A percentile compares a stretch with the other conserved stretches of the same genome.
phyloP scores from a whole-genome alignment of 2,329 filamentous ascomycete genomes.

The Hawksworthiomyces lignivorus region DNA sequence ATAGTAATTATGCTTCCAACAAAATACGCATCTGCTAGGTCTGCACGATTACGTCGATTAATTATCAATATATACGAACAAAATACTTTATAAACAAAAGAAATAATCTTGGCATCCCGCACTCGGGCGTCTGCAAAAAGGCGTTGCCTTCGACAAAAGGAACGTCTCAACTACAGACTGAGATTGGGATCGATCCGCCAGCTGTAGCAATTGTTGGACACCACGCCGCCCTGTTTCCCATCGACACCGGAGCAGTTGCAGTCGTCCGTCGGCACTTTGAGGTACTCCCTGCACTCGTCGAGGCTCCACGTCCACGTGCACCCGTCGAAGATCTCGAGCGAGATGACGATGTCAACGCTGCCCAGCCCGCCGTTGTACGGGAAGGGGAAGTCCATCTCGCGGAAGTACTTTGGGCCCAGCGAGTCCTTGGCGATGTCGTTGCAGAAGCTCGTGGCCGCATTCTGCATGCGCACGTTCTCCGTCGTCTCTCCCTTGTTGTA shows the following conservation, averaged over 20 bases:
- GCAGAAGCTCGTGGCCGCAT: conserved; percentile 12
- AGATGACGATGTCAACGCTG: conserved; percentile 9
- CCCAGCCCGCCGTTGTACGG: conserved; percentile 4
- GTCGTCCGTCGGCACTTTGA: conserved; percentile 18
- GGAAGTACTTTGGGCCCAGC: no score
- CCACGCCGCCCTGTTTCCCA: conserved; percentile 19
- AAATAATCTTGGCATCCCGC: no score
- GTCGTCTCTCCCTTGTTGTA: conserved; percentile 14
- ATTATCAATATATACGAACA: no score
- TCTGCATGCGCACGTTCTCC: conserved; percentile 9
- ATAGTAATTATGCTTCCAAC: no score
- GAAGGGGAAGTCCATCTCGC: no score
- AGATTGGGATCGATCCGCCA: no score
- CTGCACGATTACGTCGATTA: no score
- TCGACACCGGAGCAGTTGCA: conserved; percentile 19
- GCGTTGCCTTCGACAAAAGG: no score
- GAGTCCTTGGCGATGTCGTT: conserved; percentile 1
- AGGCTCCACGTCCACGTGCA: conserved; percentile 16
- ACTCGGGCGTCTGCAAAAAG: no score
- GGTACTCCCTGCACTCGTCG: conserved; percentile 18
- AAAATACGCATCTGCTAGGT: no score
- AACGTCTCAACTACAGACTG: no score
- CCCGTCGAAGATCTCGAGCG: conserved; percentile 11
- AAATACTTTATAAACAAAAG: no score
- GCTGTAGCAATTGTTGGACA: conserved; percentile 15